A percentile compares a stretch with the other conserved stretches of the same genome.
phyloP scores from a whole-genome alignment of 176 grass and related monocot species.

The Saccharum spontaneum region DNA sequence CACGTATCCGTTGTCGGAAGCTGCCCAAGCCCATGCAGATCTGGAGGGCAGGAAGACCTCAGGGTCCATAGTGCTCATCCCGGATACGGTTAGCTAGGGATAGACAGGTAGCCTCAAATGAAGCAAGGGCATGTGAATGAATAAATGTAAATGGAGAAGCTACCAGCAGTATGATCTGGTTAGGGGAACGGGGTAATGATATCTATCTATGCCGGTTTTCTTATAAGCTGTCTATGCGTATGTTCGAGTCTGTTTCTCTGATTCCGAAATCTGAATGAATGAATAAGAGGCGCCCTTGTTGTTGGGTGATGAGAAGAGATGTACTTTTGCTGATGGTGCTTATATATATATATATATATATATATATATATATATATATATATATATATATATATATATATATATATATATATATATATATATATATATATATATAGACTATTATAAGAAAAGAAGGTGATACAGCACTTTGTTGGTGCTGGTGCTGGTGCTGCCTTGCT shows the following conservation, averaged over 20 bases:
- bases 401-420: no score
- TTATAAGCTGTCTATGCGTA: not conserved
- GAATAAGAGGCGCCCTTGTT: not conserved
- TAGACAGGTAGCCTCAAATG: not conserved
- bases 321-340: not conserved
- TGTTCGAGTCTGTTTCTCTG: not conserved
- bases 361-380: no score
- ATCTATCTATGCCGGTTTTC: not conserved
- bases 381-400: no score
- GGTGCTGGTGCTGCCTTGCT: not conserved
- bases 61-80: constrained; percentile 68
- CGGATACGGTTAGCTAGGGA: constrained; percentile 33
- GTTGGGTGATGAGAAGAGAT: not conserved
- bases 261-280: not conserved
- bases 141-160: constrained; percentile 7
- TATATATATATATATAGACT: no score
- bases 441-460: not conserved
- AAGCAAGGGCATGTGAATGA: not conserved
- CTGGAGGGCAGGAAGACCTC: constrained; percentile 64
- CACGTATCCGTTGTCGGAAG: constrained; percentile 57
- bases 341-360: no score
- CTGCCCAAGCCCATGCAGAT: constrained; percentile 53
- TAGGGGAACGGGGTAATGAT: not conserved
- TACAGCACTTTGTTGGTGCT: not conserved
- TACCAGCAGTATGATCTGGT: not conserved